phyloP scores from a whole-genome alignment of 1,284 basidiomycete genomes.

The Cryptococcus sp. region DNA sequence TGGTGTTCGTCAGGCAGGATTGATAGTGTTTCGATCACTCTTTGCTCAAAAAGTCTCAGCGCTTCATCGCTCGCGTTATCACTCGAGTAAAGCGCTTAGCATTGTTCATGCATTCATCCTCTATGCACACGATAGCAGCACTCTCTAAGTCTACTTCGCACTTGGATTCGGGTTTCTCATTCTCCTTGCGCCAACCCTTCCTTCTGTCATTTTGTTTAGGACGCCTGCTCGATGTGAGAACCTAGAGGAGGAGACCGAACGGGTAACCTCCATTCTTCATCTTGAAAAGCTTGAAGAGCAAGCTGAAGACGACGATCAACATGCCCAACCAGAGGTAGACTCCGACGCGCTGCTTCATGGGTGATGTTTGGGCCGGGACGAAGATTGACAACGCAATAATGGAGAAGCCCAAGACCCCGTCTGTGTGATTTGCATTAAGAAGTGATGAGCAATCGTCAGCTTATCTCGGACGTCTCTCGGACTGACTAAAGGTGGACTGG shows the following conservation, averaged over 20 bases:
- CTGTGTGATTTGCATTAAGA: conserved; percentile 54
- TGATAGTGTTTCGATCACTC: no score
- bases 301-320: conserved; percentile 80
- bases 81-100: no score
- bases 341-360: conserved; percentile 75
- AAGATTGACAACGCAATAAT: conserved; percentile 81
- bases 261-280: conserved; percentile 73
- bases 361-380: conserved; percentile 75
- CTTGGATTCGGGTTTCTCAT: no score
- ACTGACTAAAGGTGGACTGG: neutral
- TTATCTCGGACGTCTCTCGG: neutral
- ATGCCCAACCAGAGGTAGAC: conserved; percentile 87
- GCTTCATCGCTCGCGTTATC: no score
- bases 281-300: conserved; percentile 84
- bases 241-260: conserved; percentile 34
- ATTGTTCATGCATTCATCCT: no score
- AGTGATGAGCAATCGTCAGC: neutral
- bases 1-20: no score
- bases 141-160: no score
- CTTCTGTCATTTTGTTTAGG: no score
- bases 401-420: conserved; percentile 76
- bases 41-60: no score
- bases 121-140: no score
- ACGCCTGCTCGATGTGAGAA: conserved; percentile 4
- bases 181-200: no score